Evolutionary conservation across 345 rosid species (phyloP), one percentile per base, ranked within the genome.

Genomic region (Conringia planisiliqua): DNA sequence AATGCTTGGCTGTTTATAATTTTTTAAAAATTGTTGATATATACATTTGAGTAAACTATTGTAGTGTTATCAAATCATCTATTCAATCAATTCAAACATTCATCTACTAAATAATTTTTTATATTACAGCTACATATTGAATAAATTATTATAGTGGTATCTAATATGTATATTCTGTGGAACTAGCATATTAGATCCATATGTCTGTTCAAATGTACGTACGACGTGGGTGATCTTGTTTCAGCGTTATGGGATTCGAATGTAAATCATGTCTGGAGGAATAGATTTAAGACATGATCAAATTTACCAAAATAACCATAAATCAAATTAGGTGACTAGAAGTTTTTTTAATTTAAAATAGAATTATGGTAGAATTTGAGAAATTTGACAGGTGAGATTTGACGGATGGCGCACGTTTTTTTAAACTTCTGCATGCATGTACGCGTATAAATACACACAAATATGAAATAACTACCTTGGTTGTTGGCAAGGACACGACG

Each of bases 301-400:
- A 51, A 11, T 11, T 39, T 62, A 62, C 14, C 58, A 32, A 47
- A 22, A 48, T 6, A 65, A 51, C 12, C 46, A 66, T 14, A 35
- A 26, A 29, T 47, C 30, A 29, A 54, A 5, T 7, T 10, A 18
- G 9, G 33, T 60, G 13, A 68, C 29, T 35, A 56, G 1, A 30
- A 44, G 30, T 12, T 17, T 32, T 16, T 30, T 32, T 58, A 0
- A 2, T 7, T 13, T 1, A 9, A 56, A 43, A 26, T 0, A 12
- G 46, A 24, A 32, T 1, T 24, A 55, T 56, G 20, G 17, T 44
- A 38, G 50, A 26, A 36, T 16, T 66, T 26, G 61, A 57, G 61
- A 39, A 74, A 66, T 48, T 48, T 58, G 78, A 48, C 78, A 58
- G 78, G 73, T 74, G 78, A 66, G 66, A 10, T 47, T 73, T 74